Evolutionary conservation across 2,329 filamentous ascomycete genomes (phyloP), one percentile per base, ranked within the genome.

Genomic region (Penicillium fuscoglaucum): DNA sequence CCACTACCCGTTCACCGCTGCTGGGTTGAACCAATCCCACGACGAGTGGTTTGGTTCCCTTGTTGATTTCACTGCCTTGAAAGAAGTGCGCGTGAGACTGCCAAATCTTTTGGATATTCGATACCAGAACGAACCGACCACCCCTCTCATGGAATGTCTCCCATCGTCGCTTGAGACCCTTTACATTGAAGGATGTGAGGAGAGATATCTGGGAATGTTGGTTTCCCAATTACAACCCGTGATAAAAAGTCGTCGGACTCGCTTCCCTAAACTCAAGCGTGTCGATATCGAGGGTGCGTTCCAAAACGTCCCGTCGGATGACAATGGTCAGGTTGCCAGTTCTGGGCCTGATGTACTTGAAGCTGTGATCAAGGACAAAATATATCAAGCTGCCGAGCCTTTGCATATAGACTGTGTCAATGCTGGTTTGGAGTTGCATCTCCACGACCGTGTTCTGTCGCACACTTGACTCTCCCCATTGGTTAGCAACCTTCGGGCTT

Each of bases 11-110:
- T 72, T 72, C 54, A 72, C 70, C 12, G 64, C 63, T n/a, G 52
- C 58, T 15, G 68, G 70, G 1, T 50, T 67, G 3, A 72, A 72
- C 51, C 65, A 72, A 50, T 64, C 66, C 1, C 65, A 70, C 40
- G 70, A 72, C 29, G 68, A 71, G 52, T 72, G 69, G 68, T 70
- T 72, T 24, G 70, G 70, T 1, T 62, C 69, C 0, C 55, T 72
- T 21, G 60, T 57, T 17, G 70, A 70, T 13, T 72, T 72, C 45
- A 62, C 59, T 10, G 65, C 57, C 8, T 59, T 72, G 37, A 63
- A 63, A 29, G 66, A 72, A 19, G 21, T 72, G 6, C 70, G 70
- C n/a, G 68, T 72, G 33, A 68, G 70, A 12, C 61, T 72, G 4
- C 59, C 66, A n/a, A 72, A 72, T 50, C 65, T 72, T 8, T 60